Evolutionary conservation across 306 rosid genomes (phyloP), one percentile per base, ranked within the genome.

Genomic region (Vigna mungo): DNA sequence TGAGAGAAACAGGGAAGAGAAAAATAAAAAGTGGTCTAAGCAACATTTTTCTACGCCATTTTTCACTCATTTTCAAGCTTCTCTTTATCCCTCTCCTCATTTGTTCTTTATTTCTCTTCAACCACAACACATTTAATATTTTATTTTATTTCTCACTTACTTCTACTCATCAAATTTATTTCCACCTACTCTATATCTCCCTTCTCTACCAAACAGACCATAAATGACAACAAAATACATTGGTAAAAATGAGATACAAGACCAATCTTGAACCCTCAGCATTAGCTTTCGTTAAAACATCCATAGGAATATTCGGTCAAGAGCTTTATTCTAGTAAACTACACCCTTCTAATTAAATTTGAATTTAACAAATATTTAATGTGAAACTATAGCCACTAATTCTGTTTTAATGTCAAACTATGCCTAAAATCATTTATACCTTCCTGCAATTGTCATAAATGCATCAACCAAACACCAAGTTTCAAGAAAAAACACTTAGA

Each of bases 401-500:
- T 44, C 49, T 44, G 49, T 3, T 44, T 12, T 9, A 43, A 43
- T 43, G 47, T 43, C 25, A 11, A 77, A 49, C 10, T 16, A 64
- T 5, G 62, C 66, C 59, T 32, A 77, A 77, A 68, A n/a, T 67
- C 65, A 78, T 85, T 27, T 63, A 27, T 56, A 56, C 68, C 53
- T 80, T 54, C 68, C 61, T 44, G 53, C 39, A 27, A 66, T 13
- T 49, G 46, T n/a, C 64, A 39, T 41, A 34, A 46, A 75, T n/a
- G 69, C 77, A 79, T 59, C 82, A 79, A 71, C 61, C 77, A 64
- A 75, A 71, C 65, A 78, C 16, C 32, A 74, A 75, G 32, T 14
- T 47, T 25, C 3, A 37, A 16, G 63, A 16, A 74, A 76, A 70
- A 65, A 12, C 34, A 76, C 44, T 65, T 27, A 12, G 44, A 64